phyloP scores from a whole-genome alignment of 345 rosid species.

The Combretum micranthum region DNA sequence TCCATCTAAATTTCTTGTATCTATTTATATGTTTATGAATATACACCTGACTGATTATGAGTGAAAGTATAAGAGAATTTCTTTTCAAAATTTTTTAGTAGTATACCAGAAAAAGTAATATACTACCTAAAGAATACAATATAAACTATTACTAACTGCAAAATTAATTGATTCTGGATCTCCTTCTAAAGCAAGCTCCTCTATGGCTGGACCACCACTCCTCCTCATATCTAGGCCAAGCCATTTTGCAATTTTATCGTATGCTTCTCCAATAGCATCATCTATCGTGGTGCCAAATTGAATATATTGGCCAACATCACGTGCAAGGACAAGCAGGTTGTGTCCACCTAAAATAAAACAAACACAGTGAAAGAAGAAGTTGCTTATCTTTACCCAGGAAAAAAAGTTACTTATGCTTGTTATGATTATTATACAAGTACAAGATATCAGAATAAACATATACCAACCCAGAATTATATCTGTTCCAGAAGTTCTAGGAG shows the following conservation, averaged over 20 bases:
- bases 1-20: too few species aligned
- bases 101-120: too few species aligned
- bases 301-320: constrained; percentile 74
- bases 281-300: constrained; percentile 91
- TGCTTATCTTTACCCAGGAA: too few species aligned
- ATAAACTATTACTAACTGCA: constrained; percentile 40
- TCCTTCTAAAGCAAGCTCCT: constrained; percentile 89
- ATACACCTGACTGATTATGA: too few species aligned
- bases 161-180: constrained; percentile 67
- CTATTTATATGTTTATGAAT: too few species aligned
- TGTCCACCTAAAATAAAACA: constrained; percentile 65
- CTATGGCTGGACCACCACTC: constrained; percentile 94
- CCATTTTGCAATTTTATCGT: constrained; percentile 94
- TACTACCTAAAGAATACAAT: not conserved
- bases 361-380: constrained; percentile 1
- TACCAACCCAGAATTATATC: too few species aligned
- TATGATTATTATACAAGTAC: not conserved
- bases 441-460: not conserved
- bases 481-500: too few species aligned
- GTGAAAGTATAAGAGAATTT: too few species aligned
- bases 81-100: too few species aligned
- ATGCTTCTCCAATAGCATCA: constrained; percentile 97
- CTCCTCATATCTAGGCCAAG: constrained; percentile 88
- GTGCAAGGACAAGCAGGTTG: constrained; percentile 79
- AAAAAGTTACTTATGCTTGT: constrained; percentile 12